phyloP scores from a whole-genome alignment of 2,329 filamentous ascomycete genomes.

The Juglanconis oblonga region DNA sequence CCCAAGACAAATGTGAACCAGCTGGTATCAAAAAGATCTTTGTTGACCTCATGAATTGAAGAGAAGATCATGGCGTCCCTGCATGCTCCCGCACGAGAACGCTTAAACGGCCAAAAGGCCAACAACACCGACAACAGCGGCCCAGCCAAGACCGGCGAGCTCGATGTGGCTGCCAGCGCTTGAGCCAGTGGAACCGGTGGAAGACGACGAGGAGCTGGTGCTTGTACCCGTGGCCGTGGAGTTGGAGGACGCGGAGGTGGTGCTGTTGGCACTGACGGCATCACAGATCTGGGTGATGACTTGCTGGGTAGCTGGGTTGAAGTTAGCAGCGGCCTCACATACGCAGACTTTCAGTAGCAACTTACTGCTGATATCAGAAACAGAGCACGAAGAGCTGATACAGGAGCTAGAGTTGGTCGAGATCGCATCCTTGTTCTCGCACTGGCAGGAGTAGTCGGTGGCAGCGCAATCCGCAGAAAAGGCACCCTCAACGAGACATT shows the following conservation, averaged over 20 bases:
- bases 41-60: neutral
- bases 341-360: neutral
- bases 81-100: neutral
- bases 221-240: constrained; percentile 1
- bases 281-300: constrained; percentile 13
- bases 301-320: constrained; percentile 6
- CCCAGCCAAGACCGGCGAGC: constrained; percentile 14
- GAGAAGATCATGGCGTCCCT: neutral
- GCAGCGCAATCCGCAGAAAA: constrained; percentile 8
- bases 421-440: constrained; percentile 10
- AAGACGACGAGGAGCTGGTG: constrained; percentile 2
- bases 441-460: constrained; percentile 16
- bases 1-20: neutral
- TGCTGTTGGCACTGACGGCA: neutral
- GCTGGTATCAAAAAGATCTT: neutral
- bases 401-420: constrained; percentile 6
- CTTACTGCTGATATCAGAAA: constrained; percentile 15
- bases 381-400: constrained; percentile 8
- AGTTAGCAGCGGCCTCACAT: neutral
- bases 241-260: neutral
- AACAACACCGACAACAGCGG: constrained; percentile 9
- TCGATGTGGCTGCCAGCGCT: constrained; percentile 10
- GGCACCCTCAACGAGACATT: constrained; percentile 12
- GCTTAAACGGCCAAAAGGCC: constrained; percentile 8
- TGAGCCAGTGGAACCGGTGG: constrained; percentile 2